These are phyloP conservation scores for Blastomyces percursus DNA, from an alignment of 2,329 filamentous ascomycete species.

Conservation along the genomic window DNA sequence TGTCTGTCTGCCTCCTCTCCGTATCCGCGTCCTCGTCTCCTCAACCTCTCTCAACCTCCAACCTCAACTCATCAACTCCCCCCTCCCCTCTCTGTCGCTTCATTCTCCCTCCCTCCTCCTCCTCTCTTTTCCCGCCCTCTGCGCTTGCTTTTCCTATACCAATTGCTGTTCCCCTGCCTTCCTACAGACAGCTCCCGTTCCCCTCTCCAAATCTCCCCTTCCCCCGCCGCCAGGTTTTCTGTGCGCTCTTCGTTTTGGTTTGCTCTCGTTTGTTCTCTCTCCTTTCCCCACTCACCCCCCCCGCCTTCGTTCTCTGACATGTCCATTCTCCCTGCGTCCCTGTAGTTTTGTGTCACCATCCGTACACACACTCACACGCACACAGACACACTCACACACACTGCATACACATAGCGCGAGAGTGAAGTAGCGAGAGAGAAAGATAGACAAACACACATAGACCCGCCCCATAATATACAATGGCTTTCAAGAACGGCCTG, in stretches of 20 bases:
- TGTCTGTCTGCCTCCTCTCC: not conserved
- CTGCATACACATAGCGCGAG: not conserved
- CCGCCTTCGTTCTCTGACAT: constrained; percentile 15
- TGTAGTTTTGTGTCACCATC: constrained; percentile 6
- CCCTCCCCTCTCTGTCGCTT: not conserved
- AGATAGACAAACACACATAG: too few relatives aligned
- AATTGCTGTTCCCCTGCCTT: not conserved
- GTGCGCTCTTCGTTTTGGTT: not conserved
- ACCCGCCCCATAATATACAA: constrained; percentile 21
- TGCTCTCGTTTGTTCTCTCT: not conserved
- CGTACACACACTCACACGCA: constrained; percentile 11
- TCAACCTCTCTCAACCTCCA: not conserved
- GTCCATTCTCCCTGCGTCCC: constrained; percentile 17
- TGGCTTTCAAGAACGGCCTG: constrained; percentile 55
- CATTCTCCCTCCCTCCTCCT: not conserved
- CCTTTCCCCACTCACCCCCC: not conserved
- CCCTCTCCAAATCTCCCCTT: not conserved
- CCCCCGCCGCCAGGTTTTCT: not conserved
- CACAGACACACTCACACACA: not conserved
- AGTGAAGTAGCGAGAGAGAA: too few relatives aligned
- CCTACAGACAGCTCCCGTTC: not conserved
- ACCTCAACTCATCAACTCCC: not conserved
- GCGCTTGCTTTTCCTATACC: too few relatives aligned
- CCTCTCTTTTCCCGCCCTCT: not conserved
- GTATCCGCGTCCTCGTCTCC: too few relatives aligned